Base-by-base conservation (phyloP, 148 eudicot genomes). In the Oxyria digyna region DNA sequence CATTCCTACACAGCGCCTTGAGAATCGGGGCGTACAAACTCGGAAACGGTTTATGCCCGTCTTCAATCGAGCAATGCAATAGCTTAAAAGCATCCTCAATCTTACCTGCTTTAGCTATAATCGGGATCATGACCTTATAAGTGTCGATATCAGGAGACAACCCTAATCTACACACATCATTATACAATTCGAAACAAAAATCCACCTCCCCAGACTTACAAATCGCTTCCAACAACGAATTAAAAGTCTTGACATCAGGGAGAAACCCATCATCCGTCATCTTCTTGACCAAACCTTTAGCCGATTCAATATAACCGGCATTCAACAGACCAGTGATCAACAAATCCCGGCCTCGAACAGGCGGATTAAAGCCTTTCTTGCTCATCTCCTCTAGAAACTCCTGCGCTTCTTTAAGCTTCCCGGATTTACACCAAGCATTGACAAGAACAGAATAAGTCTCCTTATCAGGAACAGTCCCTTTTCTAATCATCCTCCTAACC, bases 1-100 rank as follows among this genome's bases (percentile, higher is more conserved):
- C 98, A 72, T 72, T 82, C 81, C 83, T 77, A 80, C 85, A 94
- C 76, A 94, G 81, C 4, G 82, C 85, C 74, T 94, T 94, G 38
- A 94, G 79, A 71, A 94, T 82, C 0, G 98, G 96, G 21, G 98
- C 98, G 80, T 94, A 94, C n/a, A 94, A 76, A 75, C 98, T 88
- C 12, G 98, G 98, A 45, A 94, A 94, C 3, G 98, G 98, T 79
- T 80, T 80, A 45, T 86, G 83, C 62, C 98, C 98, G 62, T 87
- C 92, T 71, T 94, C 98, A 68, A 90, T 85, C 3, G 96, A 88
- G 69, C 86, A 79, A 80, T 90, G 90, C 72, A 94, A 75, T 68
- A 90, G 69, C 76, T 73, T 73, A 77, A 94, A 86, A 13, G 96
- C 98, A 71, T 90, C 92, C 48, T 86, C 92, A 45, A 86, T 77